These are phyloP conservation scores for Lotmaria passim DNA, from an alignment of 208 protist species.

Conservation along the genomic window DNA sequence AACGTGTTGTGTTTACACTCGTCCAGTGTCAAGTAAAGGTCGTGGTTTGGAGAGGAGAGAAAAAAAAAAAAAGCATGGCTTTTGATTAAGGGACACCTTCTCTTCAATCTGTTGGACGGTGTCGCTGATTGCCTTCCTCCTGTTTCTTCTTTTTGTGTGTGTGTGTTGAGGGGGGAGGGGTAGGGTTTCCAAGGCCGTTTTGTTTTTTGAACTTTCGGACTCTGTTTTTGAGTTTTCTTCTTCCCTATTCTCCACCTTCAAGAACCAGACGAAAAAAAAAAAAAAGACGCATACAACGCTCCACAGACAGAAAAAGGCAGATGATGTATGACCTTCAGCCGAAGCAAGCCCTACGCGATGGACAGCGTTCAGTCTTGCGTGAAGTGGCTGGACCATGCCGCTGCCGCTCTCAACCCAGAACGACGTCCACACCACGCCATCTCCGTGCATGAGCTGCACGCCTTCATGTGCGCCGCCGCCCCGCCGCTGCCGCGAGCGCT, in stretches of 20 bases:
- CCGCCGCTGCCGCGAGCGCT: constrained; percentile 54
- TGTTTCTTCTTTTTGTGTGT: no score
- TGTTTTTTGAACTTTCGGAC: not conserved
- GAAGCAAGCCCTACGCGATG: not conserved
- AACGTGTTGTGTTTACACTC: no score
- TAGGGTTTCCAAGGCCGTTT: not conserved
- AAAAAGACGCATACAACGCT: no score
- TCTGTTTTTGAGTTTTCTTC: not conserved
- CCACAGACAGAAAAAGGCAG: not conserved
- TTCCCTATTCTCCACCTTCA: not conserved
- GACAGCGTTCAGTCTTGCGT: constrained; percentile 15
- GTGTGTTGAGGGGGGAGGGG: no score
- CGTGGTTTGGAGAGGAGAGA: not conserved
- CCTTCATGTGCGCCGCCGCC: constrained; percentile 33
- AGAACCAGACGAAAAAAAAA: no score
- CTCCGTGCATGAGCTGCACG: constrained; percentile 27
- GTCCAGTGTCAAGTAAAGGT: no score
- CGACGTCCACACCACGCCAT: constrained; percentile 23
- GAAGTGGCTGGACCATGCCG: constrained; percentile 41
- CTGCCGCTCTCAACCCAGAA: constrained; percentile 39
- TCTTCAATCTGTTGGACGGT: no score
- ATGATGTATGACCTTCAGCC: not conserved
- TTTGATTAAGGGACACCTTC: not conserved
- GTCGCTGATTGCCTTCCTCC: no score
- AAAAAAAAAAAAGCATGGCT: not conserved